Base-by-base conservation (phyloP, 345 rosid genomes). In the Eucalyptus decipiens region DNA sequence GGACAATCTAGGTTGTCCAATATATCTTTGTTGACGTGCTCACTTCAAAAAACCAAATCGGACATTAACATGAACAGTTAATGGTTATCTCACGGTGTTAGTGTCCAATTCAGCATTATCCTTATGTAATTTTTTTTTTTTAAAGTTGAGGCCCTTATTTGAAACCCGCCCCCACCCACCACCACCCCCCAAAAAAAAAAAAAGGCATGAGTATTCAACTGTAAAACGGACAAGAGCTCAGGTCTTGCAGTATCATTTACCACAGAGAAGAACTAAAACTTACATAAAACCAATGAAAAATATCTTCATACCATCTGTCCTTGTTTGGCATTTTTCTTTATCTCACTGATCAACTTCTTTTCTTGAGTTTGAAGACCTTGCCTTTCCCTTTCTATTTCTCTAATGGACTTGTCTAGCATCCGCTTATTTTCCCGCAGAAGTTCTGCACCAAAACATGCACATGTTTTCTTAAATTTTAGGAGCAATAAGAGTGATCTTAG, bases 321-420 rank as follows among this genome's bases (percentile, higher is more conserved):
- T 91, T 97, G 99, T 92, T 97, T 97, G 45, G 98, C 99, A 45
- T 92, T 95, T 88, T 97, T 98, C 94, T 98, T 98, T 86, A 98
- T 98, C 95, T 98, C 99, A 0, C 93, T 80, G 47, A 97, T 97
- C 23, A 97, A 95, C 88, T 98, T 97, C 96, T 98, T 96, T 91
- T 98, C 99, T 90, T 98, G 99, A 1, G 94, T 86, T 90, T 98
- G 99, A 69, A 98, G 94, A 50, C 97, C 96, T 93, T 98, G 99
- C 80, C 99, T 95, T 90, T 98, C 99, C 94, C 99, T 96, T 93
- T 98, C 98, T 54, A 97, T 95, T 90, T 98, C 99, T 87, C 99
- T 91, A 18, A 98, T 98, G 26, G 99, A 98, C 88, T 97, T 98
- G 90, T 98, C 99, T 52, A 97, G 91, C 98, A 97, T 97, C 94